These are phyloP conservation scores for Yarrowia divulgata DNA, from an alignment of 805 yeast species.

Conservation along the genomic window DNA sequence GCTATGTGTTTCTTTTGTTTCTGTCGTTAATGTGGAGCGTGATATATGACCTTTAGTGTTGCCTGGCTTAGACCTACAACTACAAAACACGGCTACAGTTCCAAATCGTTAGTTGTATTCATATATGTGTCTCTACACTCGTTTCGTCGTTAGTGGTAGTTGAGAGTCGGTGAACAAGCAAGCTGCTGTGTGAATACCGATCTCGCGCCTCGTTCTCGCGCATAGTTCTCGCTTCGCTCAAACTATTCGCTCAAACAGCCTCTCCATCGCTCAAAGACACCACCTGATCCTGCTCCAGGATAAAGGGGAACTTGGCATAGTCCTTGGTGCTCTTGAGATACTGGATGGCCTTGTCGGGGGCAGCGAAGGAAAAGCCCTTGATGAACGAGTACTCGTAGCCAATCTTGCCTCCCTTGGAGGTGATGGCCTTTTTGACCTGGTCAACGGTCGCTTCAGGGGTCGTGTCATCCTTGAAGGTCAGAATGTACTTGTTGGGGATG, in stretches of 20 bases:
- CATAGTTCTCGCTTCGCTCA: no score
- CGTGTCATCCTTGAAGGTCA: conserved; percentile 27
- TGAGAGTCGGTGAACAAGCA: neutral
- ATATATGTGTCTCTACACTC: conserved; percentile 3
- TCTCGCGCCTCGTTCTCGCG: neutral
- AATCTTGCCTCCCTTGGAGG: conserved; percentile 28
- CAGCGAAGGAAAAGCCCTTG: conserved; percentile 32
- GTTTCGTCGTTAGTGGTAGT: neutral
- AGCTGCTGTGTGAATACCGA: no score
- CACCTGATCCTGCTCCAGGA: conserved; percentile 32
- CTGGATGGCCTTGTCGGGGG: conserved; percentile 27
- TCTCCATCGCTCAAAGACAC: conserved; percentile 6
- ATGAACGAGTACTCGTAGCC: conserved; percentile 36
- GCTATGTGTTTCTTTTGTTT: no score
- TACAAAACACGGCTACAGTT: no score
- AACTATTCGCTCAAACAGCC: neutral
- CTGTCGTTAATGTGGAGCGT: no score
- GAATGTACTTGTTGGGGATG: conserved; percentile 35
- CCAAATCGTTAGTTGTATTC: conserved; percentile 1
- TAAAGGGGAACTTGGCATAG: conserved; percentile 19
- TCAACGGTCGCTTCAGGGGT: conserved; percentile 7
- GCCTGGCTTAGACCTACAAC: no score
- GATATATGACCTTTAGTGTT: no score
- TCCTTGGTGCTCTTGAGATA: conserved; percentile 11
- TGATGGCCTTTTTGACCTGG: conserved; percentile 5